Evolutionary conservation across 352 stramenopile species (phyloP), one percentile per base, ranked within the genome.

Genomic region (Globisporangium megalacanthum): DNA sequence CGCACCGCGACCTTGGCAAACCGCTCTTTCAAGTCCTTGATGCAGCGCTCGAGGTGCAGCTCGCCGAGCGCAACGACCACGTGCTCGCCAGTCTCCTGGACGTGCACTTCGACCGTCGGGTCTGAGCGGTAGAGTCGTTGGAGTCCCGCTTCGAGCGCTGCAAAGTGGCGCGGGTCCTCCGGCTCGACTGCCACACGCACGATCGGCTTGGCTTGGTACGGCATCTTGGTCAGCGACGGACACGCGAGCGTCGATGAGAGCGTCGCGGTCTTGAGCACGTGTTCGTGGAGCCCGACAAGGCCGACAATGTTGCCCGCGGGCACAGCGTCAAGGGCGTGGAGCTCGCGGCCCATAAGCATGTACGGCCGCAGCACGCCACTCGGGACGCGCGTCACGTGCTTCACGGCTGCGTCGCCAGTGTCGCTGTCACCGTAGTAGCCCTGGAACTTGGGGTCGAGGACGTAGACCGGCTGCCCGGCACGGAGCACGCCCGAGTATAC

Each of bases 271-370:
- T 97, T 97, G 41, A 97, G 64, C 11, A 97, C 77, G 56, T 88
- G 73, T 20, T 91, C 76, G 19, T 96, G 87, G 4, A 97, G 68
- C 33, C 89, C 89, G 7, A 93, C 73, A 39, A 97, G 81, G 1
- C 84, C 89, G 4, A 97, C 80, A 37, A 97, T 94, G 61, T 97
- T 97, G 35, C 91, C 91, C 0, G 91, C 89, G 0, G 89, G 86
- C 2, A 97, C 90, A 17, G 71, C 69, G 14, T 76, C 59, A 8
- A 96, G 62, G 10, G 80, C 75, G 41, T 95, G 71, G 33, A 97
- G 68, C 50, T 96, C 88, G 0, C 87, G 78, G 0, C 89, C 90
- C 91, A 97, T 97, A 78, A 97, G 92, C 83, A 97, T 93, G 65
- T 96, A 95, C 8, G 88, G 73, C n/a, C 81, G 79, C 17, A 94